These are phyloP conservation scores for Trypanosoma boissoni DNA, from an alignment of 208 protist genomes.

Conservation along the genomic window DNA sequence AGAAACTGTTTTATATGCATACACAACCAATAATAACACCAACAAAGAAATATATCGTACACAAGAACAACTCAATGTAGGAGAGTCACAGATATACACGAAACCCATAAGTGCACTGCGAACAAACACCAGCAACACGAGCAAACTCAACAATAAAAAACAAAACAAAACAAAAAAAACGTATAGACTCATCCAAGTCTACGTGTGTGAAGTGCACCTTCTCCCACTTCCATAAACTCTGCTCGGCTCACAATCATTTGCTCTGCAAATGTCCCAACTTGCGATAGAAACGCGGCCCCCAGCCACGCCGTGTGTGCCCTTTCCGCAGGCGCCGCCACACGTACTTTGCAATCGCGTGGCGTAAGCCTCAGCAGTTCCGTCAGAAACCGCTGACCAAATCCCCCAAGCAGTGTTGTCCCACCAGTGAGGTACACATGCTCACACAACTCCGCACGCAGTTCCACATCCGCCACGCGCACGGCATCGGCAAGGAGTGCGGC, in stretches of 20 bases:
- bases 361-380: slow-evolving; percentile 79
- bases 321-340: slow-evolving; percentile 91
- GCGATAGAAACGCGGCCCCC: slow-evolving; percentile 94
- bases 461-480: slow-evolving; percentile 72
- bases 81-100: too few species aligned
- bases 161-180: neutral
- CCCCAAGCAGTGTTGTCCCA: slow-evolving; percentile 86
- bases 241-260: slow-evolving; percentile 57
- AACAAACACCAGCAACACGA: too few species aligned
- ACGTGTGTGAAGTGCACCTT: slow-evolving; percentile 40
- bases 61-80: too few species aligned
- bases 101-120: too few species aligned
- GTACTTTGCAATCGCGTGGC: slow-evolving; percentile 81
- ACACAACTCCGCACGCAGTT: slow-evolving; percentile 68
- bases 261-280: slow-evolving; percentile 90
- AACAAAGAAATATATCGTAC: too few species aligned
- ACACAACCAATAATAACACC: too few species aligned
- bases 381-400: slow-evolving; percentile 92
- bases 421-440: slow-evolving; percentile 89
- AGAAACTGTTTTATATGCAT: too few species aligned
- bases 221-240: slow-evolving; percentile 59
- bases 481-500: slow-evolving; percentile 72
- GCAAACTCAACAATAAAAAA: too few species aligned
- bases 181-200: slow-evolving; percentile 34
- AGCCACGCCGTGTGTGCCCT: slow-evolving; percentile 91